Conservation (phyloP, 2,329 filamentous ascomycete species). For the Hypoxylon rubiginosum region DNA sequence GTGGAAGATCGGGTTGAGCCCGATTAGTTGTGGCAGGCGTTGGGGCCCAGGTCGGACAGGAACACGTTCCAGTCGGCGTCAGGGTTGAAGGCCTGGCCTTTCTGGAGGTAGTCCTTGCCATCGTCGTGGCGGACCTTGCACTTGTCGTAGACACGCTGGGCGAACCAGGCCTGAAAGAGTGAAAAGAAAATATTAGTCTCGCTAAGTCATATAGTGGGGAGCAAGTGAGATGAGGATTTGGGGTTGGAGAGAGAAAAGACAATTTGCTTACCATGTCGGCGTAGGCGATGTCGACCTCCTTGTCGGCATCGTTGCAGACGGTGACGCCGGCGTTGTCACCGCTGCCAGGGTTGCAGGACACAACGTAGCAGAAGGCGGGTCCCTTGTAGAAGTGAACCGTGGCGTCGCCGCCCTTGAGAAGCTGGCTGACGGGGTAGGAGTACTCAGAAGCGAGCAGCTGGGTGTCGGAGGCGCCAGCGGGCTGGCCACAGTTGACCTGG, state of each 20-base stretch:
- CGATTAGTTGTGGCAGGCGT: neutral
- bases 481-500: constrained; percentile 28
- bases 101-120: constrained; percentile 26
- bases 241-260: no score
- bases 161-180: constrained; percentile 28
- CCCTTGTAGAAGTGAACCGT: constrained; percentile 30
- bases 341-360: constrained; percentile 10
- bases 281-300: constrained; percentile 22
- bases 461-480: constrained; percentile 16
- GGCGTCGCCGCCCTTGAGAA: constrained; percentile 12
- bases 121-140: constrained; percentile 23
- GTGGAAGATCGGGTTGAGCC: no score
- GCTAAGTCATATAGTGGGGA: no score
- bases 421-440: constrained; percentile 25
- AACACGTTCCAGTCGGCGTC: constrained; percentile 37
- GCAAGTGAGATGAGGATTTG: no score
- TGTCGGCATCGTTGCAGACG: constrained; percentile 32
- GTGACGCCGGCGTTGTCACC: constrained; percentile 28
- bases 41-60: constrained; percentile 24
- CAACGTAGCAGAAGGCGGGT: constrained; percentile 27
- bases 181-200: no score
- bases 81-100: constrained; percentile 39
- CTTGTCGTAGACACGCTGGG: constrained; percentile 32
- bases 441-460: constrained; percentile 23
- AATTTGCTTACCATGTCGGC: constrained; percentile 27